These are phyloP conservation scores for Sclerotinia spermophila DNA, from an alignment of 2,329 filamentous ascomycete genomes.

Conservation along the genomic window DNA sequence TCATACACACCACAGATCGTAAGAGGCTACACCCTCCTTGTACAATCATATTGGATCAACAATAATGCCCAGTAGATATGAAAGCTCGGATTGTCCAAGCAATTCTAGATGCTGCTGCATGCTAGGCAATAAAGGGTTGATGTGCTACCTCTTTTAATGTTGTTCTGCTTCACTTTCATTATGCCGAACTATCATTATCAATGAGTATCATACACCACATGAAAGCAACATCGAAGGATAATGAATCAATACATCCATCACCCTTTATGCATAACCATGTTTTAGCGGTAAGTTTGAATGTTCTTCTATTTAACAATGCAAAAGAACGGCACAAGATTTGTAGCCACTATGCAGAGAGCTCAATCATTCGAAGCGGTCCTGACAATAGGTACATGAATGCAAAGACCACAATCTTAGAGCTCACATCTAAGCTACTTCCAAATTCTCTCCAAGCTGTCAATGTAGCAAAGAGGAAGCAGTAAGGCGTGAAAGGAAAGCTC, in stretches of 20 bases:
- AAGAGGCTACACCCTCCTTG: too few species aligned
- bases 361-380: not conserved
- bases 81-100: not conserved
- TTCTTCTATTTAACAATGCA: not conserved
- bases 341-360: not conserved
- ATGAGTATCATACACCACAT: not conserved
- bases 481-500: not conserved
- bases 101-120: not conserved
- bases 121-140: too few species aligned
- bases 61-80: not conserved
- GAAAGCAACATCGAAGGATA: not conserved
- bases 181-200: not conserved
- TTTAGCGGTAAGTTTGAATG: not conserved
- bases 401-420: not conserved
- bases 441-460: not conserved
- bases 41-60: not conserved
- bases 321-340: not conserved
- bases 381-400: not conserved
- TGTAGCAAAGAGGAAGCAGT: not conserved
- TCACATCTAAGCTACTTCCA: not conserved
- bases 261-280: not conserved
- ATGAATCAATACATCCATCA: not conserved
- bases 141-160: too few species aligned
- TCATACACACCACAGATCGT: too few species aligned
- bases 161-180: not conserved